Conservation (phyloP, 2,329 filamentous ascomycete species). For the Diaporthe amygdali region DNA sequence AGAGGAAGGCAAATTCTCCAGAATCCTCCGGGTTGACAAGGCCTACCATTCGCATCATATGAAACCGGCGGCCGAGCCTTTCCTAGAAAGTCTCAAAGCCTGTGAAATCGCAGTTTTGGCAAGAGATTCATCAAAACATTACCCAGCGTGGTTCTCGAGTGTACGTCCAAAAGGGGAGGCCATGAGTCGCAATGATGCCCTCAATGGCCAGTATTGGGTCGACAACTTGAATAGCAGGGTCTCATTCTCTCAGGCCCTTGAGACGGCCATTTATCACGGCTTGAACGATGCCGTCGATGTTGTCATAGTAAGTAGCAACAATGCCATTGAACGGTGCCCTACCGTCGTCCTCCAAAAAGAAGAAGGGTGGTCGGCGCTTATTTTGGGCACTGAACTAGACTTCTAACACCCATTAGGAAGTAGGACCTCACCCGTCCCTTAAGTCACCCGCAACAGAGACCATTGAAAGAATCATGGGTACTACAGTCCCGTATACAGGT, state of each 20-base stretch:
- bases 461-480: constrained; percentile 19
- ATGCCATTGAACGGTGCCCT: too few species aligned
- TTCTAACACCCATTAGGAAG: too few species aligned
- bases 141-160: too few species aligned
- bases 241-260: constrained; percentile 40
- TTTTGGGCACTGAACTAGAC: too few species aligned
- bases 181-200: constrained; percentile 22
- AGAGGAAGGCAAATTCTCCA: constrained; percentile 37
- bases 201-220: constrained; percentile 35
- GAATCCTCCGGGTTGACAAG: constrained; percentile 44
- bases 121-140: too few species aligned
- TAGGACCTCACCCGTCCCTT: constrained; percentile 42
- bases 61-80: constrained; percentile 20
- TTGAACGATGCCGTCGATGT: constrained; percentile 33
- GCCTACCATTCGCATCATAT: constrained; percentile 51
- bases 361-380: too few species aligned
- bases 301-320: too few species aligned
- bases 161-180: too few species aligned
- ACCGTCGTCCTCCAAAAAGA: too few species aligned
- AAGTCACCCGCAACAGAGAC: constrained; percentile 41
- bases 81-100: too few species aligned
- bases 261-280: constrained; percentile 26
- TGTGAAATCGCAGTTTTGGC: too few species aligned
- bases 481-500: neutral
- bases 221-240: constrained; percentile 42